phyloP scores from a whole-genome alignment of 768 basidiomycete species.

The Ramaria rubella region DNA sequence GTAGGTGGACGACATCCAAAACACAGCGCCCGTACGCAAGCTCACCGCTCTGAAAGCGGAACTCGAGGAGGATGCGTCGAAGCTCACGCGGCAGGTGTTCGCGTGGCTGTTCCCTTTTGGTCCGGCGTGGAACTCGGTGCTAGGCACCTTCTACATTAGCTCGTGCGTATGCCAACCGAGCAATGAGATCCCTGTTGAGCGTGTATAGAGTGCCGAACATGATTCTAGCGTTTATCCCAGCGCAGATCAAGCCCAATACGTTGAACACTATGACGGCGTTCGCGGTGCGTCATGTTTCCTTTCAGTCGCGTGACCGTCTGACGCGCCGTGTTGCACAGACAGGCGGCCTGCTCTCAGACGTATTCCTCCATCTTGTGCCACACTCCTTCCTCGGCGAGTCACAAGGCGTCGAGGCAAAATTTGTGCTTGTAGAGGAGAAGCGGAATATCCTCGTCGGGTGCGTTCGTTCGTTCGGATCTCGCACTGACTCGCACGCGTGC shows the following conservation, averaged over 20 bases:
- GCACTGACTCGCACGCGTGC: not conserved
- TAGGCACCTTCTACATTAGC: constrained; percentile 94
- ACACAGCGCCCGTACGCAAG: constrained; percentile 36
- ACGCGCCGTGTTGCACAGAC: constrained; percentile 43
- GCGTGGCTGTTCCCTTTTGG: constrained; percentile 82
- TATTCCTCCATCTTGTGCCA: constrained; percentile 86
- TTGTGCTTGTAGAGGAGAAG: constrained; percentile 85
- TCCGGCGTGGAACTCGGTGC: constrained; percentile 84
- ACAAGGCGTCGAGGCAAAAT: constrained; percentile 61
- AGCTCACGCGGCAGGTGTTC: constrained; percentile 75
- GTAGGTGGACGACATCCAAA: constrained; percentile 40
- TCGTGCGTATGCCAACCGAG: constrained; percentile 52
- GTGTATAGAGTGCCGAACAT: constrained; percentile 78
- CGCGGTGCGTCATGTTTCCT: constrained; percentile 57
- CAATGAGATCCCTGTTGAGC: not conserved
- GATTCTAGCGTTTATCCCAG: constrained; percentile 89
- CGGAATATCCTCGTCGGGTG: constrained; percentile 88
- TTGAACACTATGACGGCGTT: constrained; percentile 94
- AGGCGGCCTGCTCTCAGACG: constrained; percentile 87
- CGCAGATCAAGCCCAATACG: constrained; percentile 75
- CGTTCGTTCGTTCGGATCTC: constrained; percentile 16
- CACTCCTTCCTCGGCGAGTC: constrained; percentile 90
- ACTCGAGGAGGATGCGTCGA: constrained; percentile 59
- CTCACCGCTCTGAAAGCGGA: constrained; percentile 55
- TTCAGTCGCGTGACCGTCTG: not conserved